Conservation (phyloP, 805 yeast species). For the Yarrowia deformans region DNA sequence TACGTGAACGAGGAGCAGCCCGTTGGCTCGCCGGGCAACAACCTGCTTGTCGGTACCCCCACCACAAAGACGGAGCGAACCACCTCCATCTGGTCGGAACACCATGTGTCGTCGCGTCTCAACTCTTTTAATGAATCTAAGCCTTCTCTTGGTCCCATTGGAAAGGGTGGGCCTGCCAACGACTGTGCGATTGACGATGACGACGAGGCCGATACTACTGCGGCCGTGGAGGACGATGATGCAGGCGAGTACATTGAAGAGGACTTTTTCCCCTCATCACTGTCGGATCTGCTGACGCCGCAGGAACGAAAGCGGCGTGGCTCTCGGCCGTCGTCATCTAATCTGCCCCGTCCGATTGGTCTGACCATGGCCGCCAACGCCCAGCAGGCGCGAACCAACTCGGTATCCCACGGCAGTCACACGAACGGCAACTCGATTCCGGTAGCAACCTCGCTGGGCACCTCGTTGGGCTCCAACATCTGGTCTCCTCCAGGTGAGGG, state of each 20-base stretch:
- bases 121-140: slow-evolving; percentile 33
- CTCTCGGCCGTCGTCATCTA: slow-evolving; percentile 54
- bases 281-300: slow-evolving; percentile 83
- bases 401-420: slow-evolving; percentile 25
- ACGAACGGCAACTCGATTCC: slow-evolving; percentile 30
- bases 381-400: slow-evolving; percentile 32
- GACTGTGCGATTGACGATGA: slow-evolving; percentile 53
- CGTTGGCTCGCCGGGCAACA: slow-evolving; percentile 19
- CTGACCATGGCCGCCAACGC: slow-evolving; percentile 38
- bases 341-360: slow-evolving; percentile 37
- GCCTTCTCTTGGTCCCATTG: slow-evolving; percentile 22
- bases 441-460: slow-evolving; percentile 33
- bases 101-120: slow-evolving; percentile 38
- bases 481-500: slow-evolving; percentile 38
- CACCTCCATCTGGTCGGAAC: slow-evolving; percentile 43
- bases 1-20: slow-evolving; percentile 32
- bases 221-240: slow-evolving; percentile 52
- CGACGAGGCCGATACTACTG: slow-evolving; percentile 54
- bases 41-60: slow-evolving; percentile 29
- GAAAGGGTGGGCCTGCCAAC: slow-evolving; percentile 40
- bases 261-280: slow-evolving; percentile 81
- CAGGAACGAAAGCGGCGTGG: slow-evolving; percentile 75
- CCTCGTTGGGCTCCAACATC: slow-evolving; percentile 36
- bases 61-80: slow-evolving; percentile 32
- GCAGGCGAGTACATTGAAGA: slow-evolving; percentile 61